Conservation (phyloP, 345 rosid genomes). For the Fremontodendron californicum region DNA sequence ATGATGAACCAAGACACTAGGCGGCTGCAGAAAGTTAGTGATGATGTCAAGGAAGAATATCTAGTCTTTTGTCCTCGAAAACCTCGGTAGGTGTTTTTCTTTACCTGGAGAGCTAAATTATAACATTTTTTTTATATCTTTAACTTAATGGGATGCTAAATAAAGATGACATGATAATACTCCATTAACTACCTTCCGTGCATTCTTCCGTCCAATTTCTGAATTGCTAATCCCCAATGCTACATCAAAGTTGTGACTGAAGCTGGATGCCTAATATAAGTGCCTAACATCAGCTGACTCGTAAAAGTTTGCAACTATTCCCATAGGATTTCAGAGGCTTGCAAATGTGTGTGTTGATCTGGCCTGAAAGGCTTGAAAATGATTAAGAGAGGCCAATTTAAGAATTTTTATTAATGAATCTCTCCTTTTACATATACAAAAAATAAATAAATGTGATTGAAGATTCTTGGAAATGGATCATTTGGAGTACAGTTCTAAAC, state of each 20-base stretch:
- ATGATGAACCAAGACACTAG: conserved; percentile 98
- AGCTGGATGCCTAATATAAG: neutral
- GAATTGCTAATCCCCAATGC: neutral
- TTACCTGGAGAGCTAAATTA: neutral
- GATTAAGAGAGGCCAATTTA: neutral
- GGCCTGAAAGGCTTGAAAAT: too few relatives aligned
- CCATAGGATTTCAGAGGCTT: neutral
- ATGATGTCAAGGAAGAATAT: conserved; percentile 82
- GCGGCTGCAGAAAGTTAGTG: conserved; percentile 80
- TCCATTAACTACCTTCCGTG: neutral
- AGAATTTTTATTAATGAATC: neutral
- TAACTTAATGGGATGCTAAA: conserved; percentile 1
- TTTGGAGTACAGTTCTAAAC: neutral
- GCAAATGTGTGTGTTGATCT: too few relatives aligned
- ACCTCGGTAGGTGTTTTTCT: conserved; percentile 44
- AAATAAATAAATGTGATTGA: neutral
- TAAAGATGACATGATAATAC: neutral
- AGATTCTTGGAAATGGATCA: neutral
- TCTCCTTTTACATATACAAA: neutral
- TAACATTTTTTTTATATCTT: neutral
- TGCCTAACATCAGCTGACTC: neutral
- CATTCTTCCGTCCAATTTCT: neutral
- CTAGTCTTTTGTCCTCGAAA: conserved; percentile 69
- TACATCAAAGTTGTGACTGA: neutral
- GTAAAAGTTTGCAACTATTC: neutral